Base-by-base conservation (phyloP, 108 stramenopile species). In the Pseudonitzschia multiseries region DNA sequence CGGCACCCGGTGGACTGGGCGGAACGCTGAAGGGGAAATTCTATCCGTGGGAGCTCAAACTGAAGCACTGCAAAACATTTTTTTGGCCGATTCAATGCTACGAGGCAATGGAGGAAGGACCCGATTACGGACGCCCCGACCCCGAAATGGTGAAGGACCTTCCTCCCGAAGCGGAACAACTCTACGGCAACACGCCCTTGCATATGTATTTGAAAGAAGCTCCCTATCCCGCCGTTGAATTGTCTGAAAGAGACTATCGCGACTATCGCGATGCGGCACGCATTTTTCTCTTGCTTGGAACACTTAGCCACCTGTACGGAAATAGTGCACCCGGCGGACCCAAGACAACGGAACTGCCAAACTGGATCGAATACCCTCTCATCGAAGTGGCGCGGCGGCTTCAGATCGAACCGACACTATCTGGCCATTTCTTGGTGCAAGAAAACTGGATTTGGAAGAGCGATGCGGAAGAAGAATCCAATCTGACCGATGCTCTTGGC, bases 291-390 rank as follows among this genome's bases (percentile, higher is more conserved):
- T 62, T 78, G 28, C 33, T 78, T 31, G 77, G 77, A 32, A 78
- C 77, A 15, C 43, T 78, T 24, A 67, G 71, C 44, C 77, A 78
- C 57, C 36, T 78, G 22, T 78, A 53, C 42, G 77, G 77, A 5
- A 78, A 73, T 29, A 73, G 72, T 4, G 53, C 77, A 24, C 46
- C 48, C 0, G 0, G 40, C 0, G 43, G 77, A 56, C 56, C 72
- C 43, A 69, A 60, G 21, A 46, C 64, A 14, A 32, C 65, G n/a
- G 32, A 22, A 10, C 43, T 78, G 27, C 77, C 77, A 12, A 15
- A 36, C 0, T 78, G 77, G 77, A 78, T 78, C 42, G 77, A 78
- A 51, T 71, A 78, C 31, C 77, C 77, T 5, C 54, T 78, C 21
- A 22, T 52, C 17, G 48, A 36, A 10, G 77, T 73, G 41, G 77